Conservation (phyloP, 148 eudicot species). For the Oxyria digyna region DNA sequence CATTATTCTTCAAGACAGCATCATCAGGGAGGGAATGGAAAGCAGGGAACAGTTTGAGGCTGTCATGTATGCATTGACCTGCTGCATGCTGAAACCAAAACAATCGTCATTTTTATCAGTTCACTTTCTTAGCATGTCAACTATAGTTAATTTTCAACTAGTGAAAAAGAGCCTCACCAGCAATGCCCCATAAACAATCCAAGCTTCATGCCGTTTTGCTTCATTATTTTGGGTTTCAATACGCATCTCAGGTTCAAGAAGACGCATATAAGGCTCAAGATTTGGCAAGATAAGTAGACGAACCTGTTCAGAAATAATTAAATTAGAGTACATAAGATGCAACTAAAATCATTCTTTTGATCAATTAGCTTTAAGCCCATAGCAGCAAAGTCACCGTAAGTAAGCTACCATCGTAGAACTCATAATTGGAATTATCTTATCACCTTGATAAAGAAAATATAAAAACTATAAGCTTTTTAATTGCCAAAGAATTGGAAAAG, state of each 20-base stretch:
- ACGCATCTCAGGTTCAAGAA: constrained; percentile 71
- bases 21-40: constrained; percentile 32
- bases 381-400: neutral
- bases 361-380: neutral
- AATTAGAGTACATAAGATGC: neutral
- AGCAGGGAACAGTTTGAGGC: constrained; percentile 46
- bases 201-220: constrained; percentile 67
- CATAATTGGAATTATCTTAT: neutral
- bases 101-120: neutral
- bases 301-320: constrained; percentile 26
- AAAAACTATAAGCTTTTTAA: neutral
- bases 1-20: constrained; percentile 28
- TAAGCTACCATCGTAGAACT: neutral
- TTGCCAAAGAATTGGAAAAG: neutral
- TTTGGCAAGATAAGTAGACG: constrained; percentile 62
- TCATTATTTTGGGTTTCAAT: constrained; percentile 55
- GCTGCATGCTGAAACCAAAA: constrained; percentile 47
- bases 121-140: neutral
- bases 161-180: constrained; percentile 31
- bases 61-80: constrained; percentile 52
- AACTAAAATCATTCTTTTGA: neutral
- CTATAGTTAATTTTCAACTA: neutral
- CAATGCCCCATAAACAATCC: constrained; percentile 74
- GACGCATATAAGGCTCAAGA: constrained; percentile 47
- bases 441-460: neutral